Evolutionary conservation across 805 yeast genomes (phyloP).

Genomic region (Ogataea ganodermae): DNA sequence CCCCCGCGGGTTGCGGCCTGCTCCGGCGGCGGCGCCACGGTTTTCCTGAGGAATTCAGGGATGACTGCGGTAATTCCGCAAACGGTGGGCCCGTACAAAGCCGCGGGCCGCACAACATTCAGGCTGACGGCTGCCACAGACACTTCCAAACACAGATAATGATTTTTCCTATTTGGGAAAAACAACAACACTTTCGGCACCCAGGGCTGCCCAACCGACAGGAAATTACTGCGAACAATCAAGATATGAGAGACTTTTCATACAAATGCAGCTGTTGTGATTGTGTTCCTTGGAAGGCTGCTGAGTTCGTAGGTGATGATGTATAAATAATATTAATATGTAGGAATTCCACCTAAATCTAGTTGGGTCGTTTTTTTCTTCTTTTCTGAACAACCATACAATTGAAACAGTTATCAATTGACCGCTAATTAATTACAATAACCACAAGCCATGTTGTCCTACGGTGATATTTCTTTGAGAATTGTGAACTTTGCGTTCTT

Average conservation of each 20-base stretch:
- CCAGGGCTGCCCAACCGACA: slow-evolving; percentile 23
- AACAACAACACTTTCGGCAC: slow-evolving; percentile 13
- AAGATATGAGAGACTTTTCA: slow-evolving; percentile 8
- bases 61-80: slow-evolving; percentile 6
- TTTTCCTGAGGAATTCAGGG: background rate
- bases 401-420: slow-evolving; percentile 6
- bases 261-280: slow-evolving; percentile 7
- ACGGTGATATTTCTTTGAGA: slow-evolving; percentile 78
- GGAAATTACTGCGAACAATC: slow-evolving; percentile 13
- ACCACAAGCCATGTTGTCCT: slow-evolving; percentile 47
- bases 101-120: slow-evolving; percentile 3
- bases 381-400: background rate
- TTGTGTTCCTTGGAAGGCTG: slow-evolving; percentile 9
- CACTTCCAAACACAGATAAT: slow-evolving; percentile 5
- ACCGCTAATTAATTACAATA: slow-evolving; percentile 1
- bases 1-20: too few species aligned
- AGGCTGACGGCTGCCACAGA: slow-evolving; percentile 3
- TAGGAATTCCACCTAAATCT: slow-evolving; percentile 13
- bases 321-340: slow-evolving; percentile 12
- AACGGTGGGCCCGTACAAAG: background rate
- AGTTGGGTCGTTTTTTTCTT: slow-evolving; percentile 8
- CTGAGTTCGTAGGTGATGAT: slow-evolving; percentile 1
- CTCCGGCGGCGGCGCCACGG: too few species aligned
- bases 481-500: slow-evolving; percentile 71
- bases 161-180: slow-evolving; percentile 17